Evolutionary conservation across 2,329 filamentous ascomycete genomes (phyloP).

Genomic region (Fusarium piperis): DNA sequence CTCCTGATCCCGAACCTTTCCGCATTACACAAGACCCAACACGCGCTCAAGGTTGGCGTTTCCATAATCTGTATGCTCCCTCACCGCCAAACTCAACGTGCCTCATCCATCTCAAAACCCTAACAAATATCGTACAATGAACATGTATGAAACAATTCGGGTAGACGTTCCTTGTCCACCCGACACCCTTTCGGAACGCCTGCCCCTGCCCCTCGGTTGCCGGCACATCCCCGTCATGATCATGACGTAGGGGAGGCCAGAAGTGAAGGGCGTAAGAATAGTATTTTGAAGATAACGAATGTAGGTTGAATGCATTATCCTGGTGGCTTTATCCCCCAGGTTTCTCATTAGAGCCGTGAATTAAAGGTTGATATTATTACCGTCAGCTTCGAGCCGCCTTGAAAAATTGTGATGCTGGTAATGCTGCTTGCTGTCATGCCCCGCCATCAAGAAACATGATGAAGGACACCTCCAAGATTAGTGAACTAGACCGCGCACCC

Average conservation of each 20-base stretch:
- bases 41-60: neutral
- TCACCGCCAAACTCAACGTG: slow-evolving; percentile 8
- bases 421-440: slow-evolving; percentile 31
- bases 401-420: slow-evolving; percentile 24
- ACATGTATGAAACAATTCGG: slow-evolving; percentile 17
- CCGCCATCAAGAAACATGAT: slow-evolving; percentile 29
- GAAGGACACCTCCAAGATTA: slow-evolving; percentile 20
- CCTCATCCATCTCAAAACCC: slow-evolving; percentile 7
- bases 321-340: slow-evolving; percentile 21
- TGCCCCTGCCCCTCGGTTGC: neutral
- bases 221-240: neutral
- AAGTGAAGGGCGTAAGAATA: slow-evolving; percentile 8
- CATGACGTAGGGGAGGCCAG: neutral
- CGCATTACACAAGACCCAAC: slow-evolving; percentile 18
- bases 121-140: slow-evolving; percentile 36
- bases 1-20: slow-evolving; percentile 7
- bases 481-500: slow-evolving; percentile 28
- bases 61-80: neutral
- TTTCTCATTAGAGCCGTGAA: slow-evolving; percentile 39
- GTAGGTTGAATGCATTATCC: slow-evolving; percentile 28
- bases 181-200: slow-evolving; percentile 13
- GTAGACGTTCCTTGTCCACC: slow-evolving; percentile 1
- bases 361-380: slow-evolving; percentile 37
- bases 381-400: slow-evolving; percentile 37
- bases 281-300: slow-evolving; percentile 28